phyloP scores from a whole-genome alignment of 2,329 filamentous ascomycete genomes.

The Beauveria australis region DNA sequence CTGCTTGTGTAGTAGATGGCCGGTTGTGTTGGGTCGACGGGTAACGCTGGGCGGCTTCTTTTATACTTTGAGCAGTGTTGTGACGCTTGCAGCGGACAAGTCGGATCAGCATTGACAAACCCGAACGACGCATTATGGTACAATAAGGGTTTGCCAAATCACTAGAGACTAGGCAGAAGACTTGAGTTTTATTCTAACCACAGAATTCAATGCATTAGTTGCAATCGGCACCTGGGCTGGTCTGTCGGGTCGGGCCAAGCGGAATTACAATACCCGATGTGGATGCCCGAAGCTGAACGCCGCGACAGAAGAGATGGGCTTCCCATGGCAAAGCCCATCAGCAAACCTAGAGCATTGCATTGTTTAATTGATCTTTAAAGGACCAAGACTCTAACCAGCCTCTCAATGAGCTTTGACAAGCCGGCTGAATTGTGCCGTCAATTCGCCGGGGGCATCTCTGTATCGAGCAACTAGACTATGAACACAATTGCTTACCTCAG shows the following conservation, averaged over 20 bases:
- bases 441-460: too few relatives aligned
- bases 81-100: not conserved
- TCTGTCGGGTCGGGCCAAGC: not conserved
- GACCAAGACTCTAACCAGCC: too few relatives aligned
- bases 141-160: not conserved
- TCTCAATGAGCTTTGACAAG: too few relatives aligned
- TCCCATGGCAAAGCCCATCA: too few relatives aligned
- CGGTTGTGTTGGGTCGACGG: not conserved
- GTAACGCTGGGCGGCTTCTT: not conserved
- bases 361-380: too few relatives aligned
- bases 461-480: too few relatives aligned
- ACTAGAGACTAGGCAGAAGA: not conserved
- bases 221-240: not conserved
- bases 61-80: not conserved
- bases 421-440: too few relatives aligned
- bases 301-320: not conserved
- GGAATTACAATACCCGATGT: conserved; percentile 1
- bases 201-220: not conserved
- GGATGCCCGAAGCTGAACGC: not conserved
- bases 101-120: not conserved
- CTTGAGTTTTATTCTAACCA: not conserved
- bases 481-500: not conserved
- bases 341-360: too few relatives aligned
- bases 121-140: not conserved
- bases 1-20: not conserved